Evolutionary conservation across 1,284 basidiomycete species (phyloP).

Genomic region (Jaminaea rosea): DNA sequence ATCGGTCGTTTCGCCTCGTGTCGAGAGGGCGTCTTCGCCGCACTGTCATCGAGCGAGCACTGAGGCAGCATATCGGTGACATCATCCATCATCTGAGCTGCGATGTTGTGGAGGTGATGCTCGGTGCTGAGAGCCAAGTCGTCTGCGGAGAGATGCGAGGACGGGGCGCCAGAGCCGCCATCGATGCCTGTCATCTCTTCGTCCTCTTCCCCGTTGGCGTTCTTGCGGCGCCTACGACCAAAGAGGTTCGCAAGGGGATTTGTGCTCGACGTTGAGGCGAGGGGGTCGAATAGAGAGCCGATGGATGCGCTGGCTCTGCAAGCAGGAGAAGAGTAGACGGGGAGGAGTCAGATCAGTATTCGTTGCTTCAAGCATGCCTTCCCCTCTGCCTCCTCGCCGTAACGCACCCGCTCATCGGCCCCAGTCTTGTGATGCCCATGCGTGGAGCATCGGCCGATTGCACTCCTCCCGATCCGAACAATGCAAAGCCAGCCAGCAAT

Average conservation of each 20-base stretch:
- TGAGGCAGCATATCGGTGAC: slow-evolving; percentile 2
- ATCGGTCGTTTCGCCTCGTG: background rate
- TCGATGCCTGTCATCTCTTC: slow-evolving; percentile 1
- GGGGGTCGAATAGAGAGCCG: background rate
- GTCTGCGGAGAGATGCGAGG: slow-evolving; percentile 25
- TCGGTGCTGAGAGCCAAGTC: slow-evolving; percentile 8
- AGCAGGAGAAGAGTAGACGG: background rate
- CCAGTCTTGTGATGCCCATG: background rate
- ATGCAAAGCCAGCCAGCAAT: slow-evolving; percentile 15
- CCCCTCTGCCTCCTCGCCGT: background rate
- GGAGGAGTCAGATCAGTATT: background rate
- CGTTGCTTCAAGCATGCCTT: background rate
- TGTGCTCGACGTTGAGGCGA: slow-evolving; percentile 2
- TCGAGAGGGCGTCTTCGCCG: background rate
- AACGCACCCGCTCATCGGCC: slow-evolving; percentile 2
- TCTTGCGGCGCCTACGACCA: slow-evolving; percentile 4
- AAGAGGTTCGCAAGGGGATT: slow-evolving; percentile 2
- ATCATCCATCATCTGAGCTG: background rate
- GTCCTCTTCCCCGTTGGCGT: slow-evolving; percentile 9
- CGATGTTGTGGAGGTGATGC: background rate
- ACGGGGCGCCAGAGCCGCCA: slow-evolving; percentile 11
- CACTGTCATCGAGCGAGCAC: slow-evolving; percentile 1
- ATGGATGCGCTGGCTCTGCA: background rate
- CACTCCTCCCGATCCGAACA: slow-evolving; percentile 11
- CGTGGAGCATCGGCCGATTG: background rate